Evolutionary conservation across 495 filamentous ascomycete genomes (phyloP), one percentile per base, ranked within the genome.

Genomic region (Penicillium bialowiezense): DNA sequence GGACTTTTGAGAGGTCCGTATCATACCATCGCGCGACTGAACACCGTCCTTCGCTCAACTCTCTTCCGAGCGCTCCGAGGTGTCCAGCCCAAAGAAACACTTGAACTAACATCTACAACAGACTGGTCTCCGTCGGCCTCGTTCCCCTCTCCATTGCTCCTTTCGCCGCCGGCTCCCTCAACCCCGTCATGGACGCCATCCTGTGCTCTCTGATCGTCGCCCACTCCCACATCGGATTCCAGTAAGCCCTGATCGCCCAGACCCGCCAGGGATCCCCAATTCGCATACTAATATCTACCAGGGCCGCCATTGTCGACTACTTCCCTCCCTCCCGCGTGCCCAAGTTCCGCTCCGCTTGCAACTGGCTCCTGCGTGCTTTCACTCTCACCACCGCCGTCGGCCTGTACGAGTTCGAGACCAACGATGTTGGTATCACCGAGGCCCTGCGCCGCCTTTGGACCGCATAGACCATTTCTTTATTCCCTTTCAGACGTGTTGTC

Each of bases 341-440:
- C 26, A 84, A 81, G 58, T 71, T 79, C 37, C 75, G 81, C 57
- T 78, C 78, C 48, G 20, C 74, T 31, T 76, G 86, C 64, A 78
- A 76, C 65, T 97, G 90, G 91, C 75, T 77, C 24, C 82, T 97
- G 40, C 89, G 88, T 59, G 78, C 75, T 44, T 84, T 81, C 55
- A 95, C 95, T 29, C 71, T 89, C 42, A 72, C 87, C 41, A 92
- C 93, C 32, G 89, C 86, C 20, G 74, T 95, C 55, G 92, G 91
- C 40, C 78, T 97, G 48, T 98, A 97, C 72, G 91, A 96, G 75
- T 97, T 97, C 65, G 91, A 98, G 84, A 98, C 93, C n/a, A 97
- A 96, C 64, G 93, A 98, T 60, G 90, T 98, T 32, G 93, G 93
- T 44, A 62, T 98, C 48, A 96, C 90, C 13, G 91, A 95, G 77